Base-by-base conservation (phyloP, 768 basidiomycete genomes). In the Suillus alpinus region DNA sequence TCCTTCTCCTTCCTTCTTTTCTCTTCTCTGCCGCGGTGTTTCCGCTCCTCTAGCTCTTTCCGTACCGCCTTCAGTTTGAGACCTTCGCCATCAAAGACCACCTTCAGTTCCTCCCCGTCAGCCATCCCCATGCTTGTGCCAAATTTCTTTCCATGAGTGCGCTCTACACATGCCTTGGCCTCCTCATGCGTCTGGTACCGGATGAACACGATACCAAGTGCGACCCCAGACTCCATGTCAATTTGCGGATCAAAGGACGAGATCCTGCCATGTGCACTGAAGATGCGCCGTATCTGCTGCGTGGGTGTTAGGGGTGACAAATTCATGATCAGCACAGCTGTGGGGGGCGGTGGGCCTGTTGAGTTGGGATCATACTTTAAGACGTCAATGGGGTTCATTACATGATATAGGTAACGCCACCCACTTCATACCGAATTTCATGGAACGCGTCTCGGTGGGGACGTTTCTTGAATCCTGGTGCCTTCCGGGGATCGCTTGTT, bases 31-130 rank as follows among this genome's bases (percentile, higher is more conserved):
- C 77, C 81, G 69, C 78, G 76, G 68, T 72, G 80, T 80, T 74
- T 73, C 34, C 75, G 72, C 36, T 78, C 77, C 18, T 89, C 85
- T 64, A 87, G 68, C 73, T 87, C 88, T 66, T 83, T 84, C 71
- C 89, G 73, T 23, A 91, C 85, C 8, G 86, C 86, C 59, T 82
- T 83, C 63, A 88, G 70, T 64, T 82, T 81, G 62, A 77, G 71
- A 4, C 89, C 87, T 62, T 94, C 88, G 0, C 85, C 86, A 71
- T 98, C 96, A 56, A 94, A 79, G 13, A 91, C 89, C 6, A 91
- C 91, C 34, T 80, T 80, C 67, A 95, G 82, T 67, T 86, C 84
- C 61, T 87, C 85, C 20, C 81, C 85, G n/a, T 73, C 76, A 26
- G 69, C 69, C 0, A 66, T 66, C 1, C 80, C 77, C 14, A 76